A percentile compares a stretch with the other conserved stretches of the same genome.
Conservation (phyloP, 495 filamentous ascomycete species). For the Cercophora sp. region DNA sequence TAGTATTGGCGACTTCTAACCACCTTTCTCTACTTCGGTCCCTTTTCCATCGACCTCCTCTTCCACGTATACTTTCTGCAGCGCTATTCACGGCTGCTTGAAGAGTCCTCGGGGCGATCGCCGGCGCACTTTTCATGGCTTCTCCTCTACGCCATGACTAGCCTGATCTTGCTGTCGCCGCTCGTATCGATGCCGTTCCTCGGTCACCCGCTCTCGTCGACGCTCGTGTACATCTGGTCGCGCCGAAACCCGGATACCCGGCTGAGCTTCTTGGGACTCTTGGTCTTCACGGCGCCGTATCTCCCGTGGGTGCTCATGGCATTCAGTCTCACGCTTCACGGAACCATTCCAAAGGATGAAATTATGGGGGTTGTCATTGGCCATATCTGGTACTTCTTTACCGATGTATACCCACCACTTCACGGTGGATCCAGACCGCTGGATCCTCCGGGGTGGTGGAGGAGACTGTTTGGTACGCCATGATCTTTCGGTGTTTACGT, state of each 20-base stretch:
- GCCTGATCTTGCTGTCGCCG: constrained; percentile 76
- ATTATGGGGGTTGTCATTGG: constrained; percentile 89
- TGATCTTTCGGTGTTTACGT: not conserved
- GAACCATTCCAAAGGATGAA: constrained; percentile 88
- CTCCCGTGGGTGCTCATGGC: constrained; percentile 95
- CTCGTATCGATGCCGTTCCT: constrained; percentile 86
- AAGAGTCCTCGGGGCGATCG: constrained; percentile 85
- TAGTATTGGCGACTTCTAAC: constrained; percentile 95
- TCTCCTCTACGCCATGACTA: constrained; percentile 73
- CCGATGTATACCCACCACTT: constrained; percentile 88
- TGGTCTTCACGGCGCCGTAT: constrained; percentile 91
- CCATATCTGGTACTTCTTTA: constrained; percentile 98
- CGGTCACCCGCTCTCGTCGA: constrained; percentile 82
- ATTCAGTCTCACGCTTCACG: constrained; percentile 81
- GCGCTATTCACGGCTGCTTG: constrained; percentile 90
- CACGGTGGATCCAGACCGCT: constrained; percentile 81
- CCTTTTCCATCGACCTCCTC: constrained; percentile 86
- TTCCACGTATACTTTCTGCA: constrained; percentile 99
- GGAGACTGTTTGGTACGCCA: constrained; percentile 65
- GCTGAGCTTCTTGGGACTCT: constrained; percentile 82
- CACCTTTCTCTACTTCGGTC: constrained; percentile 96
- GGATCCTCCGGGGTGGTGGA: constrained; percentile 91
- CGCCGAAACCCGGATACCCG: constrained; percentile 87
- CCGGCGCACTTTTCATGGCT: constrained; percentile 94
- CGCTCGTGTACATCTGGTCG: constrained; percentile 97